A percentile compares a stretch with the other conserved stretches of the same genome.
Evolutionary conservation across 2,329 filamentous ascomycete genomes (phyloP).

Genomic region (Fusarium poae): DNA sequence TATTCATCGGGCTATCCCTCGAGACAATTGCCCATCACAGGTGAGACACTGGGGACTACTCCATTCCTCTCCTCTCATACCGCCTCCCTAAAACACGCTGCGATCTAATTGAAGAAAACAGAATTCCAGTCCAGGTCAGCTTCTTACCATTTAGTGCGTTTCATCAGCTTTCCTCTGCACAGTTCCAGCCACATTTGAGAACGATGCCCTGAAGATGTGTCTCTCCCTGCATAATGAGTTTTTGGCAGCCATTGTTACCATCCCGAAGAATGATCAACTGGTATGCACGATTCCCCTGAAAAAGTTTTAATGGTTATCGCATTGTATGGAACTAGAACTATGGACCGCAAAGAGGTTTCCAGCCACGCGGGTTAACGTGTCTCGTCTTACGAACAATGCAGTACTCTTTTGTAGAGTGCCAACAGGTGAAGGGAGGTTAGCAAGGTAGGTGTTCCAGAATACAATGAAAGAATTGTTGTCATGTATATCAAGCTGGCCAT

Average conservation of each 20-base stretch:
- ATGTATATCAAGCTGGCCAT: constrained; percentile 41
- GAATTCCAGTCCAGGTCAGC: constrained; percentile 8
- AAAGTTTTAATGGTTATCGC: constrained; percentile 15
- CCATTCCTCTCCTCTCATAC: constrained; percentile 35
- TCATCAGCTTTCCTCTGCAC: background rate
- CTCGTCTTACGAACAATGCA: constrained; percentile 36
- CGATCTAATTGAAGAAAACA: background rate
- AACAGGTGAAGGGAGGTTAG: background rate
- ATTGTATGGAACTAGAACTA: background rate
- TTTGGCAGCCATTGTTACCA: constrained; percentile 15
- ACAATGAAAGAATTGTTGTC: background rate
- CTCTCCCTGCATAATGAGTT: constrained; percentile 27
- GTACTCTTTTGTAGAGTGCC: constrained; percentile 2
- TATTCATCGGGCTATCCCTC: background rate
- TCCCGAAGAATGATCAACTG: background rate
- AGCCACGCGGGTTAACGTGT: constrained; percentile 29
- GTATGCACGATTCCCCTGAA: constrained; percentile 16
- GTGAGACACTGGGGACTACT: constrained; percentile 40
- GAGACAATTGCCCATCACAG: background rate
- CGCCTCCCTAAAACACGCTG: constrained; percentile 29
- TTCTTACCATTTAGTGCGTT: background rate
- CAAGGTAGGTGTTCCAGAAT: constrained; percentile 36
- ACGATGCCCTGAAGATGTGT: background rate
- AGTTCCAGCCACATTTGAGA: constrained; percentile 13
- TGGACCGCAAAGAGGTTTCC: constrained; percentile 3